Evolutionary conservation across 2,329 filamentous ascomycete species (phyloP), one percentile per base, ranked within the genome.

Genomic region (Trichophyton benhamiae): DNA sequence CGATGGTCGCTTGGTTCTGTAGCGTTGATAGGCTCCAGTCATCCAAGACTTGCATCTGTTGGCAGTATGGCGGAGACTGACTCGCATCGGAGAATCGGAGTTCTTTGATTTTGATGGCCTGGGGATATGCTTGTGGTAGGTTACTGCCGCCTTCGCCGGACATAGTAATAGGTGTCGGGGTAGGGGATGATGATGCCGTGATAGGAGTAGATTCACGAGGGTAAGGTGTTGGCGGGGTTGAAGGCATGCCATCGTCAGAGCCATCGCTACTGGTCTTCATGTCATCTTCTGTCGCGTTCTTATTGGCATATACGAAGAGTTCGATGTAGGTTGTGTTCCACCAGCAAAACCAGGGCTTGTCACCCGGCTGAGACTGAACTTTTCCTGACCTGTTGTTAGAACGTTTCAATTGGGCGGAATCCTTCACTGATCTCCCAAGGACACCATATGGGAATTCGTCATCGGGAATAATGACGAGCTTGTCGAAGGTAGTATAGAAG

Each of bases 241-340:
- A 20, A 13, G 53, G 61, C 38, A 22, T 41, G 61, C 55, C 41
- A 58, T 33, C 11, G 17, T 59, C 17, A 60, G 17, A 11, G 44
- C 59, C 17, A 9, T 55, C 52, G 7, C 52, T 27, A 15, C 62
- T 63, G 11, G 60, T 63, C 22, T 27, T 55, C 57, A 27, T 44
- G 11, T 53, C 59, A 27, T 49, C 38, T 58, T 30, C 17, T 20
- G 61, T 17, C 13, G 44, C 57, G 11, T 44, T 55, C 15, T 55
- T 48, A 60, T 82, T 79, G 60, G 83, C 76, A 67, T 87, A 88
- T 55, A 88, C 79, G 71, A 87, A 87, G 42, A 82, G 81, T 70
- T 88, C 85, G 58, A 87, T 77, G 60, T 83, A 77, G 0, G 85
- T 88, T 13, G 77, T 75, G 68, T 88, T 88, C 84, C 84, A 88